phyloP scores from a whole-genome alignment of 108 stramenopile genomes.

The Fragilaria crotonensis region DNA sequence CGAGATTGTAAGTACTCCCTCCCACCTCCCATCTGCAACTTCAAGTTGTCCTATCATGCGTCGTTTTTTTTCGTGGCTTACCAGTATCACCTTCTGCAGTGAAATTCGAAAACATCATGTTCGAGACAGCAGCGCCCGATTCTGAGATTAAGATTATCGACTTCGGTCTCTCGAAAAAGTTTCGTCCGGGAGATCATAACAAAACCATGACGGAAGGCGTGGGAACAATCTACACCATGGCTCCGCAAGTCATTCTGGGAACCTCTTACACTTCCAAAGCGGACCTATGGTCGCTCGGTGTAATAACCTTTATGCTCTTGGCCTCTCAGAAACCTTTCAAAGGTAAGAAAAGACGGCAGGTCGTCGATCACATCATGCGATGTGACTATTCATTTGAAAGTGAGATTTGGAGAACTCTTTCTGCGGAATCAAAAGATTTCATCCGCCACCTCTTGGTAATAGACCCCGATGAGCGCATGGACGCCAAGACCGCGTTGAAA shows the following conservation, averaged over 20 bases:
- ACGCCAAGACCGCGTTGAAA: conserved; percentile 30
- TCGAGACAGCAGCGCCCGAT: conserved; percentile 22
- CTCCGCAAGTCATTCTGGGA: conserved; percentile 40
- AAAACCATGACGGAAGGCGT: conserved; percentile 3
- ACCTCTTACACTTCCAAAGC: conserved; percentile 44
- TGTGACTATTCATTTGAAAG: conserved; percentile 43
- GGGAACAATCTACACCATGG: neutral
- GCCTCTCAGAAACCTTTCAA: conserved; percentile 7
- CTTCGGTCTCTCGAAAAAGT: conserved; percentile 67
- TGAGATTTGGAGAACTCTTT: conserved; percentile 60
- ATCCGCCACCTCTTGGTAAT: conserved; percentile 34
- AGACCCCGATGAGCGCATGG: conserved; percentile 38
- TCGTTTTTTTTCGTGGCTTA: neutral
- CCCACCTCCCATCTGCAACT: neutral
- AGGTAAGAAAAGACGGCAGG: neutral
- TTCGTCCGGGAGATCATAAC: conserved; percentile 9
- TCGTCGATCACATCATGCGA: conserved; percentile 13
- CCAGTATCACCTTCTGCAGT: conserved; percentile 5
- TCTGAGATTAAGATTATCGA: conserved; percentile 67
- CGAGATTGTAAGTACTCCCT: neutral
- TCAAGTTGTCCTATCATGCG: neutral
- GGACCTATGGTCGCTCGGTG: conserved; percentile 35
- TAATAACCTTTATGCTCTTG: conserved; percentile 9
- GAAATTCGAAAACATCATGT: conserved; percentile 30
- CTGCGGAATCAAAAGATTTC: conserved; percentile 62